Evolutionary conservation across 768 basidiomycete genomes (phyloP), one percentile per base, ranked within the genome.

Genomic region (Pleurotus eryngii): DNA sequence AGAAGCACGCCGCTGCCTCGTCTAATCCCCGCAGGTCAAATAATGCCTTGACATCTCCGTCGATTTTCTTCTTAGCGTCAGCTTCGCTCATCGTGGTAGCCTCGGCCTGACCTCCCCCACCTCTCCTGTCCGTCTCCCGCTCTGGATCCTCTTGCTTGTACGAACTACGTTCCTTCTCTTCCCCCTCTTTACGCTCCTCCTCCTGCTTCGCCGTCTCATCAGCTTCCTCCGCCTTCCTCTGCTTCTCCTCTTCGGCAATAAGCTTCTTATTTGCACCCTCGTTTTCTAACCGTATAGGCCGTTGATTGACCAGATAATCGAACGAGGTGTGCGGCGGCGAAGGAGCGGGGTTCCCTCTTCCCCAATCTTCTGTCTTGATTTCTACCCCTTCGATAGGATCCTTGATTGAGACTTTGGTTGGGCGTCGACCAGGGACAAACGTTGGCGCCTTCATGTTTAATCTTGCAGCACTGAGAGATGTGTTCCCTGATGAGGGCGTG

Each of bases 1-100:
- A 78, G 74, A 96, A 94, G 77, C 95, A 95, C 22, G 81, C 81
- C 63, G 92, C 92, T 11, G 91, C 93, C 70, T 97, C 95, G 35
- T 88, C 86, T 56, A 97, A 69, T 65, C 86, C 89, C 62, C 91
- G 88, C 63, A 91, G 84, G 61, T 78, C 82, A 71, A 88, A 94
- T 76, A 93, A 90, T 76, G 97, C 93, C 72, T 91, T 92, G 56
- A 76, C 74, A 63, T 95, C 91, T 63, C 92, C 87, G 12, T 76
- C 79, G 64, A 96, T 87, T 78, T 88, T 90, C 69, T 83, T 83
- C 71, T 80, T 77, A 38, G 85, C 89, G 15, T 85, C 84, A 1
- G 73, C 82, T 63, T 86, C 86, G 0, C 82, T 76, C 81, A 94
- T 86, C 53, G 77, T 75, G 18, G 72, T 63, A 8, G 65, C 68